phyloP scores from a whole-genome alignment of 352 stramenopile species.

The Detonula confervacea region DNA sequence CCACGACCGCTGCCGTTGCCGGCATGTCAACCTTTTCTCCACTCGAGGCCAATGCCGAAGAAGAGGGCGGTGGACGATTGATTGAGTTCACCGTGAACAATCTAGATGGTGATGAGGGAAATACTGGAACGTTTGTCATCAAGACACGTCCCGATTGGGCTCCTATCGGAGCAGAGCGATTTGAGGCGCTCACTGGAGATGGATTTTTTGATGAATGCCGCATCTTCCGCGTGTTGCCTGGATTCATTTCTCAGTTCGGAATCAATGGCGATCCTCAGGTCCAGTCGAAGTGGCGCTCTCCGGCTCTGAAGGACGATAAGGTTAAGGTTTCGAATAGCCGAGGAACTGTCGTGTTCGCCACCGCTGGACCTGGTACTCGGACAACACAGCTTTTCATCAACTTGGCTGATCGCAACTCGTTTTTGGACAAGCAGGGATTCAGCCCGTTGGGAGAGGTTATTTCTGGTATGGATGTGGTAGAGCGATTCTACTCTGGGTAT shows the following conservation, averaged over 20 bases:
- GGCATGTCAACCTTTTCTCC: background rate
- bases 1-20: slow-evolving; percentile 12
- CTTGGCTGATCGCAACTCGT: slow-evolving; percentile 65
- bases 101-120: slow-evolving; percentile 70
- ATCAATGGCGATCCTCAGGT: slow-evolving; percentile 75
- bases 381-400: slow-evolving; percentile 91
- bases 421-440: slow-evolving; percentile 88
- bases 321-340: slow-evolving; percentile 75
- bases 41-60: slow-evolving; percentile 34
- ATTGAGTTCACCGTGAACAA: slow-evolving; percentile 79
- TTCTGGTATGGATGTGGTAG: slow-evolving; percentile 75
- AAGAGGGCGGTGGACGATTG: slow-evolving; percentile 38
- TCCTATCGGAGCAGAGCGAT: slow-evolving; percentile 72
- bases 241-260: slow-evolving; percentile 84
- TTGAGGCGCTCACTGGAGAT: slow-evolving; percentile 62
- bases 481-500: slow-evolving; percentile 79
- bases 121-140: slow-evolving; percentile 68
- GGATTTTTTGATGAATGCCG: slow-evolving; percentile 75
- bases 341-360: slow-evolving; percentile 87
- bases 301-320: slow-evolving; percentile 64
- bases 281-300: slow-evolving; percentile 61
- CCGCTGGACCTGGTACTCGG: slow-evolving; percentile 84
- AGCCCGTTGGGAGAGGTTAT: slow-evolving; percentile 86
- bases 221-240: slow-evolving; percentile 79
- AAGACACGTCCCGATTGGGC: slow-evolving; percentile 73